Evolutionary conservation across 139 green algal genomes (phyloP).

Genomic region (Chlorella sp.): DNA sequence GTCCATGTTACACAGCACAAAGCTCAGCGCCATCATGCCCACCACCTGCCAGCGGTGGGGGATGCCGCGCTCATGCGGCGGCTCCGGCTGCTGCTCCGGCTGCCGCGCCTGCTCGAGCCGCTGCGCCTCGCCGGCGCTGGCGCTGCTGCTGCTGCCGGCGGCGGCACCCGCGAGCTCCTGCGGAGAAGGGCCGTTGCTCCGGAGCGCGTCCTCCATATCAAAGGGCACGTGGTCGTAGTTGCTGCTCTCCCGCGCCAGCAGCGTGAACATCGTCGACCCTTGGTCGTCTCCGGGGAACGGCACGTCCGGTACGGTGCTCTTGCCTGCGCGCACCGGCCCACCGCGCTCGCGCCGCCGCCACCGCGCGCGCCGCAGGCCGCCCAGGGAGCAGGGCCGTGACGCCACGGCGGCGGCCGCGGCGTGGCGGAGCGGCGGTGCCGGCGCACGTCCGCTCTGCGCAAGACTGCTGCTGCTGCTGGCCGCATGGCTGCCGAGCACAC

Average conservation of each 20-base stretch:
- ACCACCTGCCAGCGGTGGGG: conserved; percentile 64
- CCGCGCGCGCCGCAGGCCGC: too few species aligned
- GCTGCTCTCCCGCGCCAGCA: conserved; percentile 21
- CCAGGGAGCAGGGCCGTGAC: too few species aligned
- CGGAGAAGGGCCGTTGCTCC: not conserved
- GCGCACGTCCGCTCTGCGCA: too few species aligned
- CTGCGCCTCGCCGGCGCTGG: not conserved
- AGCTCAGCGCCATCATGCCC: conserved; percentile 68
- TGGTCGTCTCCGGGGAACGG: conserved; percentile 47
- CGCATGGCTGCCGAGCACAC: too few species aligned
- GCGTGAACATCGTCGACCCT: conserved; percentile 34
- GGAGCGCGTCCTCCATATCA: not conserved
- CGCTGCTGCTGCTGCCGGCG: not conserved
- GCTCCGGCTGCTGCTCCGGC: conserved; percentile 12
- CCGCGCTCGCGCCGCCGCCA: too few species aligned
- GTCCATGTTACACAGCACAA: conserved; percentile 98
- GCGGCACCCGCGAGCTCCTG: not conserved
- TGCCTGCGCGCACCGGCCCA: too few species aligned
- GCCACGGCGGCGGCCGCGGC: too few species aligned
- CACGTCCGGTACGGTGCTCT: conserved; percentile 26
- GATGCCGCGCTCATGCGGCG: conserved; percentile 7
- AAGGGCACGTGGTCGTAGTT: conserved; percentile 20
- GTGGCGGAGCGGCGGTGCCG: too few species aligned
- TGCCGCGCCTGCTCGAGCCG: conserved; percentile 14
- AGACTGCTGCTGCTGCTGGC: too few species aligned